Evolutionary conservation across 352 stramenopile genomes (phyloP).

Genomic region (Phytopythium kandeliae): DNA sequence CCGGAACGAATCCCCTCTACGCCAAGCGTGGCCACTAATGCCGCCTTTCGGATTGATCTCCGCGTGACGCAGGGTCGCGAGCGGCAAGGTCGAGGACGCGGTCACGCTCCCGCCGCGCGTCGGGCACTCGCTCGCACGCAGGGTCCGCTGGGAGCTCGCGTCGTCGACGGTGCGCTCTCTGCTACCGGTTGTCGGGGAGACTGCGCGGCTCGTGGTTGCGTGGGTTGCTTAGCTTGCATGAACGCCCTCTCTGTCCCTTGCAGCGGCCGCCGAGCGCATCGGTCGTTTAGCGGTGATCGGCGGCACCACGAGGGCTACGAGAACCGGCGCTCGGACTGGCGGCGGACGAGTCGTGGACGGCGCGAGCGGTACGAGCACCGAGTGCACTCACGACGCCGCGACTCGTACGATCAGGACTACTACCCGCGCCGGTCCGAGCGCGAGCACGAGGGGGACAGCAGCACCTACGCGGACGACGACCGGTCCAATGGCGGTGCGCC

Average conservation of each 20-base stretch:
- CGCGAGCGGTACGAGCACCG: conserved; percentile 13
- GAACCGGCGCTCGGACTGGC: background rate
- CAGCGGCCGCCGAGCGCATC: conserved; percentile 14
- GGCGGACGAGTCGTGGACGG: background rate
- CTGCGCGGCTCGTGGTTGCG: too few species aligned
- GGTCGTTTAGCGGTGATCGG: conserved; percentile 15
- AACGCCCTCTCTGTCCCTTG: too few species aligned
- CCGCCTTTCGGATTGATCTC: background rate
- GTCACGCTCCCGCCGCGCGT: background rate
- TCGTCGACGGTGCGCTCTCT: conserved; percentile 12
- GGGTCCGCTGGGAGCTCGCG: conserved; percentile 18
- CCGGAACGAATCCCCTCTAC: too few species aligned
- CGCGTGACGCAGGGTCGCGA: background rate
- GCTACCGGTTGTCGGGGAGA: background rate
- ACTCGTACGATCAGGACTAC: conserved; percentile 19
- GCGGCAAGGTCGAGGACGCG: conserved; percentile 3
- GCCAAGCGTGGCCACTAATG: too few species aligned
- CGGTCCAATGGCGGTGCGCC: conserved; percentile 2
- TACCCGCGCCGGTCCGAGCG: conserved; percentile 5
- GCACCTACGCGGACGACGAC: conserved; percentile 8
- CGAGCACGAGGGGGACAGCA: conserved; percentile 9
- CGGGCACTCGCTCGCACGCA: conserved; percentile 15
- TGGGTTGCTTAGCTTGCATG: too few species aligned
- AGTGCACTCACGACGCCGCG: conserved; percentile 17
- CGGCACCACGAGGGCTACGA: conserved; percentile 14